These are phyloP conservation scores for Penicillium ochrochloron DNA, from an alignment of 495 filamentous ascomycete species.

Conservation along the genomic window DNA sequence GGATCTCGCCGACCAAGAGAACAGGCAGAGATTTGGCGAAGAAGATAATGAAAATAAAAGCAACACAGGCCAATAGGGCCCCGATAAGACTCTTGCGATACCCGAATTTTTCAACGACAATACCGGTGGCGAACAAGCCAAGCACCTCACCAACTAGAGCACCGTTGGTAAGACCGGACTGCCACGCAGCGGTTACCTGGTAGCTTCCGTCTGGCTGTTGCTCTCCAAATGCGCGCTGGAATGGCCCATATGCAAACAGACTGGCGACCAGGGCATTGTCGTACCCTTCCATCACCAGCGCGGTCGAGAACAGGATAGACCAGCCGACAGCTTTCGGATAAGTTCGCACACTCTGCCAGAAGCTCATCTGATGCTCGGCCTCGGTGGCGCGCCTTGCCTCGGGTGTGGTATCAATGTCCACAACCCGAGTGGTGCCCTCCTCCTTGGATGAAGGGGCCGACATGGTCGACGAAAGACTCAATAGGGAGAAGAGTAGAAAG, in stretches of 20 bases:
- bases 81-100: constrained; percentile 64
- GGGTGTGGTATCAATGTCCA: neutral
- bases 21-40: constrained; percentile 67
- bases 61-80: constrained; percentile 50
- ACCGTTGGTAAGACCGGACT: constrained; percentile 67
- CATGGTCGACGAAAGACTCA: constrained; percentile 4
- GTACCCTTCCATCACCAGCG: constrained; percentile 58
- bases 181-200: constrained; percentile 56
- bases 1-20: constrained; percentile 68
- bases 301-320: constrained; percentile 49
- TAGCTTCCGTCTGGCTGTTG: constrained; percentile 34
- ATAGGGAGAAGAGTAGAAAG: neutral
- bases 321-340: constrained; percentile 52
- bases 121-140: constrained; percentile 67
- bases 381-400: constrained; percentile 5
- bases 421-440: neutral
- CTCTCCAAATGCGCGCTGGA: constrained; percentile 31
- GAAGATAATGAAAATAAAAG: constrained; percentile 75
- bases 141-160: constrained; percentile 62
- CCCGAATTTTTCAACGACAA: constrained; percentile 64
- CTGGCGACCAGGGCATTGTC: constrained; percentile 44
- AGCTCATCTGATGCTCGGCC: constrained; percentile 8
- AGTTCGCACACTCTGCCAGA: constrained; percentile 3
- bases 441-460: neutral
- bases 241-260: constrained; percentile 23